These are phyloP conservation scores for Lasiodiplodia citricola DNA, from an alignment of 2,329 filamentous ascomycete genomes.

Conservation along the genomic window DNA sequence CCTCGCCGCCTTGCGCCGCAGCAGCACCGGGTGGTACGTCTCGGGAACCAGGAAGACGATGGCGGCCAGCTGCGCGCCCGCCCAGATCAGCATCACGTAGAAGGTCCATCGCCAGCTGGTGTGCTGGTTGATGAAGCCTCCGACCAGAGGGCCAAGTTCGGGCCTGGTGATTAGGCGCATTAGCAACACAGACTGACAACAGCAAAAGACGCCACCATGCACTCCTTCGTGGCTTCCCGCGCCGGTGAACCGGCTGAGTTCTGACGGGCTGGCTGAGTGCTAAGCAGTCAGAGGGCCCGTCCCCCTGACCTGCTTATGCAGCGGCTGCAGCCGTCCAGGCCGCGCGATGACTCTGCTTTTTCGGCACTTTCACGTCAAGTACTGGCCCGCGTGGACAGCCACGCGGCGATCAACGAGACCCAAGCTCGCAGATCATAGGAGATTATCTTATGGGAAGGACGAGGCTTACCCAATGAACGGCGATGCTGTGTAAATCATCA, in stretches of 20 bases:
- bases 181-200: slow-evolving; percentile 22
- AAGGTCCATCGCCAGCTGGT: slow-evolving; percentile 66
- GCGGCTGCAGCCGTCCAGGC: slow-evolving; percentile 1
- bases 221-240: slow-evolving; percentile 16
- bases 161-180: slow-evolving; percentile 49
- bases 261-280: slow-evolving; percentile 20
- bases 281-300: slow-evolving; percentile 1
- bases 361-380: slow-evolving; percentile 6
- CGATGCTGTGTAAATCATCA: slow-evolving; percentile 71
- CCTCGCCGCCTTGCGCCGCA: slow-evolving; percentile 72
- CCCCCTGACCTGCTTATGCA: slow-evolving; percentile 19
- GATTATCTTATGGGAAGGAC: background rate
- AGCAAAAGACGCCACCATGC: slow-evolving; percentile 7
- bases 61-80: slow-evolving; percentile 63
- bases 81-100: slow-evolving; percentile 85
- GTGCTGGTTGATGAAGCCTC: slow-evolving; percentile 83
- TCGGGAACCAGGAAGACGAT: slow-evolving; percentile 81
- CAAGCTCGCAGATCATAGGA: slow-evolving; percentile 23
- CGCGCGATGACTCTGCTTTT: slow-evolving; percentile 8
- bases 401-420: slow-evolving; percentile 12
- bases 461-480: slow-evolving; percentile 55
- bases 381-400: slow-evolving; percentile 6
- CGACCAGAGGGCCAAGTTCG: slow-evolving; percentile 64
- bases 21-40: slow-evolving; percentile 77
- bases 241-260: slow-evolving; percentile 21